Evolutionary conservation across 1,284 basidiomycete species (phyloP).

Genomic region (Erythrobasidium hasegawianum): DNA sequence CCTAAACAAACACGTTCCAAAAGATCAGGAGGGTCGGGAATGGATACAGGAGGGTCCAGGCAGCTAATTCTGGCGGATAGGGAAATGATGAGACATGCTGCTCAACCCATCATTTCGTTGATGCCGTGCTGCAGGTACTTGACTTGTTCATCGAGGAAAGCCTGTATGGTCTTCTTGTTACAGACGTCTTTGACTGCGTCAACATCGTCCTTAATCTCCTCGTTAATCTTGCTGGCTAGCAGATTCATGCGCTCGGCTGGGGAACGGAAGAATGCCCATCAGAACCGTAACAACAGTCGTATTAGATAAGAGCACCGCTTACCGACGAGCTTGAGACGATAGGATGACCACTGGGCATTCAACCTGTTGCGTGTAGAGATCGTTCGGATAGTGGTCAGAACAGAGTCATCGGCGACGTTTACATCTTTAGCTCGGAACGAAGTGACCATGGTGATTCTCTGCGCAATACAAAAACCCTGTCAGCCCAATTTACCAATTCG

Average conservation of each 20-base stretch:
- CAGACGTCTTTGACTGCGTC: slow-evolving; percentile 8
- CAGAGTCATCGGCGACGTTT: slow-evolving; percentile 38
- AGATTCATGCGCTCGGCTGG: slow-evolving; percentile 11
- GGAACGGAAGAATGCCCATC: too few relatives aligned
- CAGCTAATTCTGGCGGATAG: too few relatives aligned
- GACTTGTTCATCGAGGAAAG: slow-evolving; percentile 11
- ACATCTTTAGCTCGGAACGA: slow-evolving; percentile 42
- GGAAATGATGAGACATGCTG: too few relatives aligned
- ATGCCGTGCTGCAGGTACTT: slow-evolving; percentile 24
- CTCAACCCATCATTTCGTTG: slow-evolving; percentile 24
- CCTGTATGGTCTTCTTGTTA: slow-evolving; percentile 12
- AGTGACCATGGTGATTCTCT: slow-evolving; percentile 45
- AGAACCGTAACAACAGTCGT: background rate
- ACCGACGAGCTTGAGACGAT: slow-evolving; percentile 39
- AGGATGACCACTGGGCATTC: slow-evolving; percentile 39
- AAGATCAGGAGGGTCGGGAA: too few relatives aligned
- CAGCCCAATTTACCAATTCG: too few relatives aligned
- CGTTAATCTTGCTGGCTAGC: slow-evolving; percentile 8
- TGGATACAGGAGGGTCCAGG: too few relatives aligned
- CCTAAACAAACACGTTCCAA: too few relatives aligned
- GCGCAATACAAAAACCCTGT: too few relatives aligned
- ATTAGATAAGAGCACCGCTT: background rate
- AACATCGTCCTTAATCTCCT: slow-evolving; percentile 10
- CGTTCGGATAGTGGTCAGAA: slow-evolving; percentile 41
- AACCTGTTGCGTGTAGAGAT: slow-evolving; percentile 35